phyloP scores from a whole-genome alignment of 2,329 filamentous ascomycete species.

The Aphanoascus verrucosus region DNA sequence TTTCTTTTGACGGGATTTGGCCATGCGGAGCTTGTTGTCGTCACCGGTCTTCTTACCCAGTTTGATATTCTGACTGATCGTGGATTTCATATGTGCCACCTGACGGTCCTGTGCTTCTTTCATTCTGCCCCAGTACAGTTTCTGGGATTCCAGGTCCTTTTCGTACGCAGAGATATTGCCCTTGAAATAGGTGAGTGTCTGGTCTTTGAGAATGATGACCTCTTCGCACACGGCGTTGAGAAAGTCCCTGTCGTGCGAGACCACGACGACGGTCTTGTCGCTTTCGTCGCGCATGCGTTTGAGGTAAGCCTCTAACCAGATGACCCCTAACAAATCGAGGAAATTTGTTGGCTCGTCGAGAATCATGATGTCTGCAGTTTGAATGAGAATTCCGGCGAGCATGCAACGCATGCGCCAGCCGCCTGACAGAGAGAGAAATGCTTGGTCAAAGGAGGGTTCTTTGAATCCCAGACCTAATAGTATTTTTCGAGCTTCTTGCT shows the following conservation, averaged over 20 bases:
- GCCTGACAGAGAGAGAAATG: slow-evolving; percentile 59
- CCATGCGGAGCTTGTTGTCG: slow-evolving; percentile 76
- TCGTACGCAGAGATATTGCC: slow-evolving; percentile 66
- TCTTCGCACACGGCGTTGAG: slow-evolving; percentile 64
- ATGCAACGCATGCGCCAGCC: slow-evolving; percentile 64
- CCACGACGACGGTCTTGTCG: slow-evolving; percentile 58
- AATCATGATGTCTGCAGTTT: slow-evolving; percentile 65
- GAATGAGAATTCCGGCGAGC: slow-evolving; percentile 55
- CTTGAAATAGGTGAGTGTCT: slow-evolving; percentile 60
- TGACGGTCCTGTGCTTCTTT: slow-evolving; percentile 74
- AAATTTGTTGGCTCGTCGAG: slow-evolving; percentile 85
- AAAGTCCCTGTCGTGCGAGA: slow-evolving; percentile 78
- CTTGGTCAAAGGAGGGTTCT: slow-evolving; percentile 48
- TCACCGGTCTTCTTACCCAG: slow-evolving; percentile 68
- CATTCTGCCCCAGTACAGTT: slow-evolving; percentile 59
- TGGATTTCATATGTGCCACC: slow-evolving; percentile 67
- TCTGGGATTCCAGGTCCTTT: slow-evolving; percentile 52
- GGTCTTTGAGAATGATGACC: slow-evolving; percentile 63
- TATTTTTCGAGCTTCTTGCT: slow-evolving; percentile 55
- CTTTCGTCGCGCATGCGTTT: slow-evolving; percentile 43
- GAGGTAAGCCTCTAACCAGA: slow-evolving; percentile 72
- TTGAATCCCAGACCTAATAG: slow-evolving; percentile 63
- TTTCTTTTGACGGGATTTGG: slow-evolving; percentile 73
- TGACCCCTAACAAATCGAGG: slow-evolving; percentile 68
- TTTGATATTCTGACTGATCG: slow-evolving; percentile 62